A percentile compares a stretch with the other conserved stretches of the same genome.
phyloP scores from a whole-genome alignment of 495 filamentous ascomycete species.

The Talaromyces nanjingensis region DNA sequence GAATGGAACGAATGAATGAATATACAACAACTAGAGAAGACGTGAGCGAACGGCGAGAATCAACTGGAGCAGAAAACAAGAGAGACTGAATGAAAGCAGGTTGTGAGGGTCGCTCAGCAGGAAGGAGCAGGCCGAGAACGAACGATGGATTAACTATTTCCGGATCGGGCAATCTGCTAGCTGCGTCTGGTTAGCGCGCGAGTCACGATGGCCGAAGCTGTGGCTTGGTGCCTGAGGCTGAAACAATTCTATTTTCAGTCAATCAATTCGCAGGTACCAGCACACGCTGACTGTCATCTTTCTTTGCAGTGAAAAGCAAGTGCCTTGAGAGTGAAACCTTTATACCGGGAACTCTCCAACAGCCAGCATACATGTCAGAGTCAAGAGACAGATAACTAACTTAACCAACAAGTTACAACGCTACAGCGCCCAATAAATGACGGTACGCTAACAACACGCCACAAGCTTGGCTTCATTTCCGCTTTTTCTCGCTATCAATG shows the following conservation, averaged over 20 bases:
- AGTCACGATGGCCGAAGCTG: neutral
- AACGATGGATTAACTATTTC: neutral
- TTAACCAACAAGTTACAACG: neutral
- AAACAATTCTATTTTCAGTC: neutral
- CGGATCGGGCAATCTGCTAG: neutral
- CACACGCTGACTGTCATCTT: too few relatives aligned
- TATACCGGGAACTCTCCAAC: neutral
- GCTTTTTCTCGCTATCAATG: constrained; percentile 1
- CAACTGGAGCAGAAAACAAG: neutral
- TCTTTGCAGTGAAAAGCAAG: neutral
- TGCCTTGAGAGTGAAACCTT: neutral
- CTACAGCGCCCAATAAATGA: neutral
- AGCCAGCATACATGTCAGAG: neutral
- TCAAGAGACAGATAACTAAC: neutral
- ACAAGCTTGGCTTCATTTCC: constrained; percentile 8
- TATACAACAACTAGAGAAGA: neutral
- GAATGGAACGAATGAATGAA: constrained; percentile 9
- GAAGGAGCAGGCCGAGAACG: constrained; percentile 6
- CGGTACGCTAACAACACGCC: neutral
- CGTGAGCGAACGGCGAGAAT: neutral
- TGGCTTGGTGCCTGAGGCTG: neutral
- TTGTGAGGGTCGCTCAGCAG: neutral
- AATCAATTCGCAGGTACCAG: neutral
- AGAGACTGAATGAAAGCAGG: constrained; percentile 1
- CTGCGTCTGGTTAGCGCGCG: neutral